These are phyloP conservation scores for Ophiostoma perfectum DNA, from an alignment of 2,329 filamentous ascomycete genomes.

Conservation along the genomic window DNA sequence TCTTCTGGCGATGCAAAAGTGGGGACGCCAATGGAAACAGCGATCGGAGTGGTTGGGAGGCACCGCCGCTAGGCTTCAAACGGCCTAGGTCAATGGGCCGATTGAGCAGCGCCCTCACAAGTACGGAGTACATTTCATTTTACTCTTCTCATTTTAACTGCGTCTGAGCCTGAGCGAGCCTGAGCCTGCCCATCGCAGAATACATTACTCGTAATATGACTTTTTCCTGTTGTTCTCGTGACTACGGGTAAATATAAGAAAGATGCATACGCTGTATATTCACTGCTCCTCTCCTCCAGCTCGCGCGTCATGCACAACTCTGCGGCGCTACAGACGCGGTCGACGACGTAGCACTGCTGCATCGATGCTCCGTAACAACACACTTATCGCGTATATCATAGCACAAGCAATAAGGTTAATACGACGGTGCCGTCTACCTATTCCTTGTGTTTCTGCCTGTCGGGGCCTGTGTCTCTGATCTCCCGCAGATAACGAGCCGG, in stretches of 20 bases:
- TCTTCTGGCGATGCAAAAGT: not conserved
- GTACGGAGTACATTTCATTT: slow-evolving; percentile 1
- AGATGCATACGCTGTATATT: not conserved
- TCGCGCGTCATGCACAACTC: not conserved
- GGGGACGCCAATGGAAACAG: not conserved
- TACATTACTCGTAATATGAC: slow-evolving; percentile 1
- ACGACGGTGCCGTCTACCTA: not conserved
- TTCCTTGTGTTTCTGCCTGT: not conserved
- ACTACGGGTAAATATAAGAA: not conserved
- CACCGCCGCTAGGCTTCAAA: slow-evolving; percentile 16
- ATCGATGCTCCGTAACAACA: slow-evolving; percentile 2
- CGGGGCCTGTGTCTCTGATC: not conserved
- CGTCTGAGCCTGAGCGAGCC: not conserved
- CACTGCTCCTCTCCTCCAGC: not conserved
- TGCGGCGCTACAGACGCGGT: not conserved
- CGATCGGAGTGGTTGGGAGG: slow-evolving; percentile 17
- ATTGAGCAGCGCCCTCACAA: slow-evolving; percentile 8
- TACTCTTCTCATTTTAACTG: not conserved
- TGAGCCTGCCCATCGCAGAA: not conserved
- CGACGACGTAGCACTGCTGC: slow-evolving; percentile 1
- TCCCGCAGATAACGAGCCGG: too few relatives aligned
- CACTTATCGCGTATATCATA: not conserved
- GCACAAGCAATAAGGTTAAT: not conserved
- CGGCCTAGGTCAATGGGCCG: slow-evolving; percentile 16
- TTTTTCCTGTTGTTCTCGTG: not conserved